Evolutionary conservation across 305 asterid genomes (phyloP).

Genomic region (Petunia hybrid): DNA sequence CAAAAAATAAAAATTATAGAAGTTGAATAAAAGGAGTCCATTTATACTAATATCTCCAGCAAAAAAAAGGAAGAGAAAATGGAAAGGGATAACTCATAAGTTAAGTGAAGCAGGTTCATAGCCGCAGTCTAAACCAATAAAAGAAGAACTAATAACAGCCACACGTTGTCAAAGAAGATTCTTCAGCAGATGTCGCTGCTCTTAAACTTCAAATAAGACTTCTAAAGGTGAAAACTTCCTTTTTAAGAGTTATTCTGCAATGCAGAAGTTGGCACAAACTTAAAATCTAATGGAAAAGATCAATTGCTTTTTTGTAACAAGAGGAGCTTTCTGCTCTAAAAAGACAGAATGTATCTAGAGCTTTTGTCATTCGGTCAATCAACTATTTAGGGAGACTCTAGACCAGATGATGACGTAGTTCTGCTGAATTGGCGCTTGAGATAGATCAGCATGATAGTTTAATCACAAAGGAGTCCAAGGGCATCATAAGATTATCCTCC

Average conservation of each 20-base stretch:
- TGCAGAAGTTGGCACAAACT: constrained; percentile 33
- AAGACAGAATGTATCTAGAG: constrained; percentile 68
- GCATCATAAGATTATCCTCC: constrained; percentile 70
- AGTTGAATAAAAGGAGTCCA: no score
- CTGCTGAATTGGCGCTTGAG: constrained; percentile 41
- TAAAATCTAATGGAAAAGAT: constrained; percentile 18
- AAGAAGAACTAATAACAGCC: no score
- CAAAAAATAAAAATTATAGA: no score
- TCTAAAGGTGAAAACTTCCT: constrained; percentile 64
- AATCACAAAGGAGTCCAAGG: constrained; percentile 59
- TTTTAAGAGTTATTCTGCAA: constrained; percentile 29
- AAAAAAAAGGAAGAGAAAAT: no score
- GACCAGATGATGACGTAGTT: constrained; percentile 48
- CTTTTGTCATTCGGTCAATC: constrained; percentile 67
- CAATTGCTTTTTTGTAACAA: constrained; percentile 54
- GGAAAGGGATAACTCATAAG: no score
- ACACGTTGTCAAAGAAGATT: constrained; percentile 92
- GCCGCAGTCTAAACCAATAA: no score
- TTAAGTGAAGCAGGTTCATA: no score
- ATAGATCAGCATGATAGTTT: constrained; percentile 42
- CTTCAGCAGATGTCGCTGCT: constrained; percentile 82
- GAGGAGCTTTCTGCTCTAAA: constrained; percentile 88
- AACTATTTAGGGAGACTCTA: constrained; percentile 41
- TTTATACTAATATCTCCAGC: no score
- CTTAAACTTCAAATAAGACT: constrained; percentile 82